These are phyloP conservation scores for Fonsecaea erecta DNA, from an alignment of 2,329 filamentous ascomycete species.

Conservation along the genomic window DNA sequence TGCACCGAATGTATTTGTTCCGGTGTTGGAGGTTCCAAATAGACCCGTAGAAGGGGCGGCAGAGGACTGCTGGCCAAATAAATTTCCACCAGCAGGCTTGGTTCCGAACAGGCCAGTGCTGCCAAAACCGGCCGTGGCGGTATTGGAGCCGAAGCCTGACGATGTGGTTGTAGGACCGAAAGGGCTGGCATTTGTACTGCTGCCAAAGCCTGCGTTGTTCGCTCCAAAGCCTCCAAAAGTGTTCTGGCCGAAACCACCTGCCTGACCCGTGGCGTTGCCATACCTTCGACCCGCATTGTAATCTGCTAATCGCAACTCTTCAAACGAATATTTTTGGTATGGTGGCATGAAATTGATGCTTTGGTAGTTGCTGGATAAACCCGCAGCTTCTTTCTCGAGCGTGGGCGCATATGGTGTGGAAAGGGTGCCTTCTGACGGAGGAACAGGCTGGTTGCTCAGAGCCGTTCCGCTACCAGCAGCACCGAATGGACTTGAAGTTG, in stretches of 20 bases:
- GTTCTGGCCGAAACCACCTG: slow-evolving; percentile 77
- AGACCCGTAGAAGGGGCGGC: slow-evolving; percentile 43
- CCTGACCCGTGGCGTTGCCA: slow-evolving; percentile 79
- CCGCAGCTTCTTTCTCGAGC: slow-evolving; percentile 52
- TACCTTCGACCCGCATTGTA: slow-evolving; percentile 84
- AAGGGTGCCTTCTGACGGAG: slow-evolving; percentile 52
- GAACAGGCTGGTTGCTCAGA: slow-evolving; percentile 45
- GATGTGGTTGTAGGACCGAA: slow-evolving; percentile 46
- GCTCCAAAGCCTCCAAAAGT: slow-evolving; percentile 51
- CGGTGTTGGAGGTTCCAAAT: slow-evolving; percentile 49
- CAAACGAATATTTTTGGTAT: slow-evolving; percentile 83
- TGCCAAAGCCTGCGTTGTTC: slow-evolving; percentile 38
- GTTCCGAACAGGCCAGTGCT: slow-evolving; percentile 53
- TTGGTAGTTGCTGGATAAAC: slow-evolving; percentile 50
- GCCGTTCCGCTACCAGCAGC: slow-evolving; percentile 48
- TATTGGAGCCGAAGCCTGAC: slow-evolving; percentile 44
- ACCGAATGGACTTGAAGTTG: slow-evolving; percentile 42
- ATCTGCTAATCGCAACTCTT: slow-evolving; percentile 79
- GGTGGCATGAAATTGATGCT: slow-evolving; percentile 55
- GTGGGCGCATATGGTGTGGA: slow-evolving; percentile 51
- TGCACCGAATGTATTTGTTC: slow-evolving; percentile 43
- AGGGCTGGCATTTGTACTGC: slow-evolving; percentile 21
- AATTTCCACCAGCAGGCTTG: slow-evolving; percentile 40
- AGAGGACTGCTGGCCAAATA: slow-evolving; percentile 39
- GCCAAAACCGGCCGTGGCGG: slow-evolving; percentile 46